Conservation (phyloP, 2,329 filamentous ascomycete genomes). For the Sclerotinia sclerotiorum region DNA sequence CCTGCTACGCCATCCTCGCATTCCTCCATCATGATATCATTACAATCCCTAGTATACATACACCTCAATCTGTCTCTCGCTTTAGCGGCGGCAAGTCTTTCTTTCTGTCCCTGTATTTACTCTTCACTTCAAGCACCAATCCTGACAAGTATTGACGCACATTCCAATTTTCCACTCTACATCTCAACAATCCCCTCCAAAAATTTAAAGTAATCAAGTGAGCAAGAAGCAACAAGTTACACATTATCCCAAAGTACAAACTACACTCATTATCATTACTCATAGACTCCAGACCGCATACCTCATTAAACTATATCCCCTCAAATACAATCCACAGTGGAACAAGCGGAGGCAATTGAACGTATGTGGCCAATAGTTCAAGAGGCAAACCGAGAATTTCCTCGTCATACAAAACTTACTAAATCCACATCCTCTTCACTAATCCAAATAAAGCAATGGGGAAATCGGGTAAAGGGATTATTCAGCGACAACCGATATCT, state of each 20-base stretch:
- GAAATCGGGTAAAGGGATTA: constrained; percentile 41
- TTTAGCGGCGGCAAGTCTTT: too few species aligned
- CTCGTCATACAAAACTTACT: constrained; percentile 36
- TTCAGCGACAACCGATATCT: constrained; percentile 39
- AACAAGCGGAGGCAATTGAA: neutral
- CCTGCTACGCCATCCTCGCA: too few species aligned
- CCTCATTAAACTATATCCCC: constrained; percentile 39
- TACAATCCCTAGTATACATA: too few species aligned
- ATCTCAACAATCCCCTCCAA: too few species aligned
- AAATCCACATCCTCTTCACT: constrained; percentile 39
- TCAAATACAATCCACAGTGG: neutral
- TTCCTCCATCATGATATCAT: too few species aligned
- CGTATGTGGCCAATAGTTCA: constrained; percentile 38
- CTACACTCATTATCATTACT: constrained; percentile 41
- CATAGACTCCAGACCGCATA: constrained; percentile 41
- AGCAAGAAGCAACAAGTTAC: constrained; percentile 41
- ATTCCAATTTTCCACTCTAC: too few species aligned
- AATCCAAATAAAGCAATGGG: constrained; percentile 39
- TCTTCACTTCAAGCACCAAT: too few species aligned
- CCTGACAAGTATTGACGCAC: too few species aligned
- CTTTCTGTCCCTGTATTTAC: too few species aligned
- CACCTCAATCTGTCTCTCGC: too few species aligned
- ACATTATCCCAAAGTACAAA: constrained; percentile 39
- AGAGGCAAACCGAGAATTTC: constrained; percentile 36
- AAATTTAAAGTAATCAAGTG: constrained; percentile 43